Evolutionary conservation across 805 yeast species (phyloP).

Genomic region (Cyberlindnera sargentensis): DNA sequence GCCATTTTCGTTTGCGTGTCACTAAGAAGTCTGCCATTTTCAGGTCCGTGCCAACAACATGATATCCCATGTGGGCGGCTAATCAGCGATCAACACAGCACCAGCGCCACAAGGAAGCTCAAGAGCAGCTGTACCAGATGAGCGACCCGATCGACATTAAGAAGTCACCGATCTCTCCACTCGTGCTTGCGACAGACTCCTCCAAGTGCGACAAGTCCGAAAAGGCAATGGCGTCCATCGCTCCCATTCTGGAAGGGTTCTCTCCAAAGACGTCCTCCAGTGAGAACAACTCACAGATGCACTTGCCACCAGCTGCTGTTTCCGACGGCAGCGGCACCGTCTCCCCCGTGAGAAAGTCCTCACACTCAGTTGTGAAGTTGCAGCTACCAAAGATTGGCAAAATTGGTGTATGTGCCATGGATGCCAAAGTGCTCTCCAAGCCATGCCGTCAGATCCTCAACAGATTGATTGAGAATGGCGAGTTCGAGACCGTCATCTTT

Average conservation of each 20-base stretch:
- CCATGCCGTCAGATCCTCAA: slow-evolving; percentile 91
- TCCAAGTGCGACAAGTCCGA: slow-evolving; percentile 13
- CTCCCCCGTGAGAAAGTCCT: slow-evolving; percentile 15
- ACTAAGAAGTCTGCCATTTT: background rate
- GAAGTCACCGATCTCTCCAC: slow-evolving; percentile 23
- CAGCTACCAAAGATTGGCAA: slow-evolving; percentile 74
- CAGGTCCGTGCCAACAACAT: background rate
- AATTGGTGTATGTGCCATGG: slow-evolving; percentile 99
- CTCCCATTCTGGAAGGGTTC: slow-evolving; percentile 70
- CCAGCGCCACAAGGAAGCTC: background rate
- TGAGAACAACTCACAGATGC: slow-evolving; percentile 29
- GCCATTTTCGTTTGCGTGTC: no score
- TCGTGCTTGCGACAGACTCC: slow-evolving; percentile 20
- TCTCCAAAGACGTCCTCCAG: slow-evolving; percentile 62
- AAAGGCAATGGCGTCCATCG: slow-evolving; percentile 70
- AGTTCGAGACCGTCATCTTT: slow-evolving; percentile 92
- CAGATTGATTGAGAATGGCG: slow-evolving; percentile 84
- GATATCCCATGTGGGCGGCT: background rate
- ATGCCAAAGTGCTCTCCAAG: slow-evolving; percentile 88
- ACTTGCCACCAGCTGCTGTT: slow-evolving; percentile 20
- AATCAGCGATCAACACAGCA: background rate
- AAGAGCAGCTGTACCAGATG: slow-evolving; percentile 3
- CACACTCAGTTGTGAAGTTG: slow-evolving; percentile 23
- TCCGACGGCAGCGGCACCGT: slow-evolving; percentile 7
- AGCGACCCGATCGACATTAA: slow-evolving; percentile 19